Evolutionary conservation across 140 eudicot genomes (phyloP), one percentile per base, ranked within the genome.

Genomic region (Bidens hawaiensis): DNA sequence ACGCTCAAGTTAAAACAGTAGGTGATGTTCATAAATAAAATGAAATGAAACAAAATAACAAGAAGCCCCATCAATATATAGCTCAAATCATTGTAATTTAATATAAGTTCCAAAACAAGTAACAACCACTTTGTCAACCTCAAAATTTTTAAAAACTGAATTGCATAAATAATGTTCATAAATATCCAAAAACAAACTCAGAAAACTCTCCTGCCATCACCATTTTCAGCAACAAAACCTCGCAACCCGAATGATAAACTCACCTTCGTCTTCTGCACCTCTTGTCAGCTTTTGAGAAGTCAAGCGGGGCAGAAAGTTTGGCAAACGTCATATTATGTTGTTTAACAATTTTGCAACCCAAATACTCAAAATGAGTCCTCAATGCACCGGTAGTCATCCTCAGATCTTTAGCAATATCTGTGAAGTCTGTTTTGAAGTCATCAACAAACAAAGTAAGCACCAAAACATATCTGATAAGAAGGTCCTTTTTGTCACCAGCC

Each of bases 361-460:
- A 40, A 64, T 33, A 56, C 12, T 74, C 71, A 50, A 57, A 85
- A 65, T 84, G 83, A 2, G 62, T 66, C 43, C 89, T 76, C 33
- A 88, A 26, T 0, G 26, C 70, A 14, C 65, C n/a, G 4, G 71
- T 3, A 17, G 53, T 12, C 82, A 78, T 76, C 58, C 82, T 78
- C 5, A 93, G 75, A 72, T 93, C 99, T 78, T 73, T 85, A 51
- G 93, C 87, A 46, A 93, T 93, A 65, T 88, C 99, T 6, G 88
- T 21, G 33, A 75, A 69, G 40, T 87, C 94, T 8, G 89, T 75
- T 45, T 68, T 64, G 66, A 85, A 93, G 38, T 81, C 69, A 42
- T 93, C 99, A 53, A 42, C 93, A 75, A 78, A 68, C 9, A 93
- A 77, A 38, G 94, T 75, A 57, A 93, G 95, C 71, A 93, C 96